Evolutionary conservation across 2,329 filamentous ascomycete species (phyloP).

Genomic region (Epichloe glyceriae): DNA sequence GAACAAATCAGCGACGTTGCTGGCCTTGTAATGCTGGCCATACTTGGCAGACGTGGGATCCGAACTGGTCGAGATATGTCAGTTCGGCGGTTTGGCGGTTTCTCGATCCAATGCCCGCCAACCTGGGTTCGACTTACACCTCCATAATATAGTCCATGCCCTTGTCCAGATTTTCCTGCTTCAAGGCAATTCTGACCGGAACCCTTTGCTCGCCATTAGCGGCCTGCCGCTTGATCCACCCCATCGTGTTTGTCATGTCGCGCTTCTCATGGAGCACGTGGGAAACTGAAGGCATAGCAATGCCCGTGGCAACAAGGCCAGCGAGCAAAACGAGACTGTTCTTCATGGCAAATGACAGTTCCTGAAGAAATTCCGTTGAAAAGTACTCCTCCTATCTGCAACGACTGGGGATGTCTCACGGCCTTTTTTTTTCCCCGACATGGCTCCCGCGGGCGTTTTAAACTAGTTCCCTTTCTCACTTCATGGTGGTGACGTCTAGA

Average conservation of each 20-base stretch:
- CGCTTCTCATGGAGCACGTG: slow-evolving; percentile 22
- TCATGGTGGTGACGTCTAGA: no score
- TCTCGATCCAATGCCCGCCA: not conserved
- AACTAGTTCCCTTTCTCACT: not conserved
- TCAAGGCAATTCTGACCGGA: slow-evolving; percentile 29
- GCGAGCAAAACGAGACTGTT: slow-evolving; percentile 8
- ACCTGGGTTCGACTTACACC: slow-evolving; percentile 15
- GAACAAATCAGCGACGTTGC: slow-evolving; percentile 31
- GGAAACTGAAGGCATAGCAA: slow-evolving; percentile 8
- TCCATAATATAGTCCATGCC: slow-evolving; percentile 30
- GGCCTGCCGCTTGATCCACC: slow-evolving; percentile 15
- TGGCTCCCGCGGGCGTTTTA: not conserved
- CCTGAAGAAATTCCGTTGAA: not conserved
- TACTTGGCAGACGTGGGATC: slow-evolving; percentile 31
- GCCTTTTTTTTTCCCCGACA: not conserved
- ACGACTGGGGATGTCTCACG: not conserved
- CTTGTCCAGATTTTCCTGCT: slow-evolving; percentile 32
- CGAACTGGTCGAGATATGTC: slow-evolving; percentile 11
- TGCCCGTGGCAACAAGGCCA: slow-evolving; percentile 9
- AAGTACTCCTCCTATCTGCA: not conserved
- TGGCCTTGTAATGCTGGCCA: slow-evolving; percentile 32
- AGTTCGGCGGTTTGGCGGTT: not conserved
- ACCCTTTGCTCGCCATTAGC: slow-evolving; percentile 12
- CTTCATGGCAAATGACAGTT: slow-evolving; percentile 9
- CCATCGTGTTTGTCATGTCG: slow-evolving; percentile 5